Conservation (phyloP, 73 alveolate species). For the Uronychia setigera region DNA sequence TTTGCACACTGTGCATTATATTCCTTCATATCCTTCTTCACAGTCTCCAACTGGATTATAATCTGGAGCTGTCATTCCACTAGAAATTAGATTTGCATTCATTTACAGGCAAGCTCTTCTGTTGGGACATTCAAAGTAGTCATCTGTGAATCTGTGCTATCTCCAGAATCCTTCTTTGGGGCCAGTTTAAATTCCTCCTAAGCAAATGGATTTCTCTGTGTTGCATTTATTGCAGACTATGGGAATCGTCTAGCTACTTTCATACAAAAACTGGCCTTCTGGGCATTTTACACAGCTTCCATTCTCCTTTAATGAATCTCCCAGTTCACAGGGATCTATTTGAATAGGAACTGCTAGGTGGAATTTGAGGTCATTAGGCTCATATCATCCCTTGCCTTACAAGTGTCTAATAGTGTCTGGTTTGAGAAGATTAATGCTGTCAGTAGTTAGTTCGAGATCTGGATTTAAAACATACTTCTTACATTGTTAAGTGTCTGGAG, state of each 20-base stretch:
- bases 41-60: constrained; percentile 34
- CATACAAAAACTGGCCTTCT: not conserved
- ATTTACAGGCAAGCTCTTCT: constrained; percentile 25
- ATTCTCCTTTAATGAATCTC: not conserved
- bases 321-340: not conserved
- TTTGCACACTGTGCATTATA: constrained; percentile 36
- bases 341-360: not conserved
- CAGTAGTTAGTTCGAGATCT: not conserved
- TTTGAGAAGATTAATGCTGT: not conserved
- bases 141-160: not conserved
- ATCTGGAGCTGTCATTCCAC: constrained; percentile 17
- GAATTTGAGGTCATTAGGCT: not conserved
- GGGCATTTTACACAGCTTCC: not conserved
- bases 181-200: constrained; percentile 28
- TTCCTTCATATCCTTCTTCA: constrained; percentile 31
- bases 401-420: not conserved
- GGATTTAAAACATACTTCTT: not conserved
- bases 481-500: constrained; percentile 1
- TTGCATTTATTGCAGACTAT: constrained; percentile 8
- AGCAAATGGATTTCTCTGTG: constrained; percentile 12
- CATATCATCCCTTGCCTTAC: constrained; percentile 9
- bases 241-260: not conserved
- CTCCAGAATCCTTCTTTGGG: constrained; percentile 61
- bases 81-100: not conserved
- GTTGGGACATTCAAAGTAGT: constrained; percentile 15